Base-by-base conservation (phyloP, 208 protist species). In the Trypanosoma lewisi region DNA sequence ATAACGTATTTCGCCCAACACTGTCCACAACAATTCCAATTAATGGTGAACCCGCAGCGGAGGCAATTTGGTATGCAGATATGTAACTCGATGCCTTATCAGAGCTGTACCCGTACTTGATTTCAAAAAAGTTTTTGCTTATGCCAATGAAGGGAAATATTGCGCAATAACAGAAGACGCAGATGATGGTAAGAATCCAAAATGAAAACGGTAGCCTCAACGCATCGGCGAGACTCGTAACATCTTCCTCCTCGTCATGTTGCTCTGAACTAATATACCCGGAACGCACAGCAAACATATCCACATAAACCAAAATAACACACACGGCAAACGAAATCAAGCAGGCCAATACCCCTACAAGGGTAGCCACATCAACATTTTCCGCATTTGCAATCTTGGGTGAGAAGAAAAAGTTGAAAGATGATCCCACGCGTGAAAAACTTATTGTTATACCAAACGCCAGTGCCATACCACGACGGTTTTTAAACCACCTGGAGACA, bases 401-500 rank as follows among this genome's bases (percentile, higher is more conserved):
- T 0, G 91, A 90, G 30, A 92, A 81, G n/a, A 93, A 60, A 59
- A 97, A 96, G 74, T 96, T 97, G 72, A 96, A 90, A 27, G 87
- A 93, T 23, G 86, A 95, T 37, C 89, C 90, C 30, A 97, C 77
- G 54, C 91, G 83, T 6, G 91, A 84, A 58, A 91, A 94, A 63
- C 86, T 91, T 55, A 97, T 85, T 61, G 91, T 94, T 41, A 97
- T 90, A 41, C 89, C 88, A 64, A 97, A 97, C 4, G 89, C 92
- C 19, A 97, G 74, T n/a, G 94, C 83, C 81, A 97, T 92, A 25
- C 83, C 87, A 16, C 82, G 79, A 23, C 52, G 39, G 6, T 70
- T 63, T 41, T 84, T 86, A 73, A 97, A 97, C 91, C 89, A 96
- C n/a, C 87, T 83, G n/a, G 87, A 89, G 1, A 95, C 82, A 65